A percentile compares a stretch with the other conserved stretches of the same genome.
Conservation (phyloP, 495 filamentous ascomycete species). For the Xylaria castorea region DNA sequence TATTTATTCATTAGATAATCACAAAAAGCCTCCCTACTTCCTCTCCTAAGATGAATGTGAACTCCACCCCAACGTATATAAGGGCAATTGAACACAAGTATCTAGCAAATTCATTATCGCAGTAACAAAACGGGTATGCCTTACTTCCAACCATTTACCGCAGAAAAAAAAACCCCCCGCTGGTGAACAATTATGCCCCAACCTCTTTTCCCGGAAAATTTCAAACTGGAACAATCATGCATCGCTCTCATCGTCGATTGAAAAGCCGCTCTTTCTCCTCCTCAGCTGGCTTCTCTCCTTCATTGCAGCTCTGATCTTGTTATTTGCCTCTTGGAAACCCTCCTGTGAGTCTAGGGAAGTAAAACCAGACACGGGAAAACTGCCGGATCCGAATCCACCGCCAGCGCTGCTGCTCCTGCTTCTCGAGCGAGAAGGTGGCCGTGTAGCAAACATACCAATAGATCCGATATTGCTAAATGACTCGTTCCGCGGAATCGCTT, state of each 20-base stretch:
- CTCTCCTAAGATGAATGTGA: constrained; percentile 10
- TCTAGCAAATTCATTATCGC: constrained; percentile 5
- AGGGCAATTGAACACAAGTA: neutral
- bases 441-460: constrained; percentile 86
- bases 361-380: constrained; percentile 72
- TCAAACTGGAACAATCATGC: neutral
- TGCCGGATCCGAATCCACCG: constrained; percentile 62
- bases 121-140: constrained; percentile 14
- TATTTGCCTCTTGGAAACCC: constrained; percentile 80
- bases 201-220: neutral
- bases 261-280: constrained; percentile 64
- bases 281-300: constrained; percentile 78
- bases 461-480: constrained; percentile 86
- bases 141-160: neutral
- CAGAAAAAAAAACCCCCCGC: neutral
- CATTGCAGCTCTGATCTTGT: constrained; percentile 89
- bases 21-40: neutral
- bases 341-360: constrained; percentile 75
- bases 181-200: neutral
- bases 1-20: neutral
- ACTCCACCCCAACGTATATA: constrained; percentile 5
- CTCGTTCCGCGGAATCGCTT: constrained; percentile 81
- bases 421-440: constrained; percentile 74
- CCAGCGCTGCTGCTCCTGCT: constrained; percentile 75
- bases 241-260: constrained; percentile 39